Evolutionary conservation across 2,329 filamentous ascomycete genomes (phyloP).

Genomic region (Ascochyta lentis): DNA sequence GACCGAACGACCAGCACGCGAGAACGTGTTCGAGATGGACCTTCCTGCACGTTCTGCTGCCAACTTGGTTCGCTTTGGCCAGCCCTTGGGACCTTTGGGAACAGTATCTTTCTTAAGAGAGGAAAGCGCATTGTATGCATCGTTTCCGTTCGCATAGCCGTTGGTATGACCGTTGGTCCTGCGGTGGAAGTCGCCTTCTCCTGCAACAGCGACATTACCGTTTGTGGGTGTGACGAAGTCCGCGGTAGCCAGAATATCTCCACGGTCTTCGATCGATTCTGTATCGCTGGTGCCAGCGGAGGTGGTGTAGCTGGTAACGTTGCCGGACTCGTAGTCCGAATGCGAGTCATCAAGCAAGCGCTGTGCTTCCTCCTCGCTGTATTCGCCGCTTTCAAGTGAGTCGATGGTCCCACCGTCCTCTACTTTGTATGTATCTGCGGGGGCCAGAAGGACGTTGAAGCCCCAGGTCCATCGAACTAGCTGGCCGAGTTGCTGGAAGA

Average conservation of each 20-base stretch:
- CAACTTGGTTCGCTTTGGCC: conserved; percentile 38
- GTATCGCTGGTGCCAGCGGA: conserved; percentile 41
- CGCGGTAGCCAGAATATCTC: conserved; percentile 36
- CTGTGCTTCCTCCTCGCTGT: conserved; percentile 56
- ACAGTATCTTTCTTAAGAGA: conserved; percentile 29
- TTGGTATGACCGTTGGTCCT: conserved; percentile 46
- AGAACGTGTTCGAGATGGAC: conserved; percentile 34
- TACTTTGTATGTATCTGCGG: conserved; percentile 74
- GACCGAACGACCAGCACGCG: conserved; percentile 42
- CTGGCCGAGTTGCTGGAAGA: conserved; percentile 97
- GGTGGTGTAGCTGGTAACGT: conserved; percentile 52
- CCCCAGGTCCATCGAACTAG: conserved; percentile 98
- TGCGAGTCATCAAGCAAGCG: conserved; percentile 50
- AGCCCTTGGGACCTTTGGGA: conserved; percentile 44
- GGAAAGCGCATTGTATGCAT: conserved; percentile 50
- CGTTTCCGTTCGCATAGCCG: conserved; percentile 55
- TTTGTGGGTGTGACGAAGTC: conserved; percentile 55
- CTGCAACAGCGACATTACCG: conserved; percentile 53
- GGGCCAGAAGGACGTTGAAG: conserved; percentile 91
- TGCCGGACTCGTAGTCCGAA: conserved; percentile 57
- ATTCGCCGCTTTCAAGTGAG: conserved; percentile 59
- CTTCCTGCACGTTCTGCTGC: conserved; percentile 28
- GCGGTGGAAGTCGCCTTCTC: conserved; percentile 49
- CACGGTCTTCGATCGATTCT: conserved; percentile 38
- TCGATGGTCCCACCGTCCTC: conserved; percentile 58